Conservation (phyloP, 2,329 filamentous ascomycete genomes). For the Colletotrichum gigasporum region DNA sequence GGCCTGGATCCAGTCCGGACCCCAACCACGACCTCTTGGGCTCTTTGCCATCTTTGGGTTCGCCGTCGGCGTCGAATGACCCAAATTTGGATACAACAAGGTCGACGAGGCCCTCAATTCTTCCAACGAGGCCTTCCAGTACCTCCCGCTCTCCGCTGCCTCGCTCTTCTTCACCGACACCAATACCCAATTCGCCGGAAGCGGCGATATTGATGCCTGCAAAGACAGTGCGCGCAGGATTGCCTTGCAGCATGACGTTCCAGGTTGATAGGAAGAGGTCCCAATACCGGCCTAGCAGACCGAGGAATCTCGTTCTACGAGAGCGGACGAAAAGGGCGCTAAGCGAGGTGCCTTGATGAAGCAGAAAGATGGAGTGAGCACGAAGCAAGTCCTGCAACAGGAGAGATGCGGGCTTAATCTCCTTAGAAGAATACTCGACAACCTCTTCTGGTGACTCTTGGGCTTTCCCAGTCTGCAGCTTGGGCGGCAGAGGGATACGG, state of each 20-base stretch:
- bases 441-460: slow-evolving; percentile 52
- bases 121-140: slow-evolving; percentile 83
- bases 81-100: slow-evolving; percentile 89
- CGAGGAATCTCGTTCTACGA: slow-evolving; percentile 74
- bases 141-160: slow-evolving; percentile 95
- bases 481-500: slow-evolving; percentile 70
- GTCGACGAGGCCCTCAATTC: slow-evolving; percentile 87
- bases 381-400: slow-evolving; percentile 83
- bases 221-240: slow-evolving; percentile 82
- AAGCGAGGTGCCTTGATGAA: slow-evolving; percentile 85
- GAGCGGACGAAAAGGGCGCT: slow-evolving; percentile 73
- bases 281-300: slow-evolving; percentile 84
- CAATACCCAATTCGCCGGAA: slow-evolving; percentile 90
- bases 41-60: slow-evolving; percentile 44
- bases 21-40: slow-evolving; percentile 71
- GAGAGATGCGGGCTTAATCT: slow-evolving; percentile 84
- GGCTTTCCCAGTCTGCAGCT: slow-evolving; percentile 52
- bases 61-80: slow-evolving; percentile 37
- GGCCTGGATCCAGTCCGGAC: slow-evolving; percentile 70
- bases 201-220: slow-evolving; percentile 88
- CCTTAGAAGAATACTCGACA: slow-evolving; percentile 87
- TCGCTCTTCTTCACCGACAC: slow-evolving; percentile 94
- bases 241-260: slow-evolving; percentile 91
- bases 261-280: slow-evolving; percentile 74
- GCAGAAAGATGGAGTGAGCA: slow-evolving; percentile 84